Base-by-base conservation (phyloP, 768 basidiomycete species). In the Auricularia cornea region DNA sequence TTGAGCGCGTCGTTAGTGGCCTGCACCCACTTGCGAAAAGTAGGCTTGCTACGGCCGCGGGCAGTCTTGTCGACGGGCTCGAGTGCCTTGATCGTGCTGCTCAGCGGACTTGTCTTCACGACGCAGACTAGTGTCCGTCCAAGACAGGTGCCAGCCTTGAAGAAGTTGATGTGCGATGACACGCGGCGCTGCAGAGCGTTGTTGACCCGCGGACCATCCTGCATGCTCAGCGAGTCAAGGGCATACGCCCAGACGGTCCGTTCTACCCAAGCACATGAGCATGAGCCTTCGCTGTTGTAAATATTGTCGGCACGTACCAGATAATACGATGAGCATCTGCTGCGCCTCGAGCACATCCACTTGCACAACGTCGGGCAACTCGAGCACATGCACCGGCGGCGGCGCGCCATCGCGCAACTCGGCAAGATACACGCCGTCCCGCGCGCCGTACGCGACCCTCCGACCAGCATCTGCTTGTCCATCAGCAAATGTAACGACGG, bases 341-440 rank as follows among this genome's bases (percentile, higher is more conserved):
- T 95, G 97, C 63, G 97, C 94, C 74, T 98, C 96, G 62, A 99
- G 80, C 8, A 99, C 89, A 68, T 98, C 97, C 8, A 99, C 89
- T 77, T 99, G 97, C 1, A 88, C 83, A 18, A 99, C 96, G 67
- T 96, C 93, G 51, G 89, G 79, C 29, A 98, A 75, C 14, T 89
- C 88, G 63, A 99, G 80, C 31, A 99, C 94, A 75, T 94, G 93
- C 30, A 92, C 80, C 0, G 96, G 97, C 0, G 80, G 80, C 20
- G 28, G 16, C 6, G 54, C 23, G 28, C 93, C 91, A 61, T 92
- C 89, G 54, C 85, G 81, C 31, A 97, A 77, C 72, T 98, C 92
- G 30, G 93, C 93, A 65, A 98, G 82, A 72, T 98, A 99, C 29
- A 99, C 90, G 29, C 97, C 97, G 67, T 98, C 94, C 69, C 95